Conservation (phyloP, 495 filamentous ascomycete genomes). For the Darksidea phi region DNA sequence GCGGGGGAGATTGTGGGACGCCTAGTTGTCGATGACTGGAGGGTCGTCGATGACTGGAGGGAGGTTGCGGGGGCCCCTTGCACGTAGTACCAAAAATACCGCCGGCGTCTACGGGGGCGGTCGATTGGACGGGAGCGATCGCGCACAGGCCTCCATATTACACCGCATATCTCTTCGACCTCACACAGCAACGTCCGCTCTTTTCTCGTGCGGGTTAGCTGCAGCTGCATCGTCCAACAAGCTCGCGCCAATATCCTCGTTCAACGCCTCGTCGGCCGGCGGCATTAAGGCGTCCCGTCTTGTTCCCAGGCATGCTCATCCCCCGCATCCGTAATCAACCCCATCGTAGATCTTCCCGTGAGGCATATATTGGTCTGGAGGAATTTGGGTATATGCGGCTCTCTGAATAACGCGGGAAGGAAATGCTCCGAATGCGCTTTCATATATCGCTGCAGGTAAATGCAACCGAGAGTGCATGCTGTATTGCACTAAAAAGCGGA, state of each 20-base stretch:
- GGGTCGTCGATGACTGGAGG: background rate
- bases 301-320: background rate
- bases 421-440: constrained; percentile 5
- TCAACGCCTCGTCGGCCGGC: background rate
- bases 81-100: constrained; percentile 18
- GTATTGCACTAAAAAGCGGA: too few species aligned
- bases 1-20: background rate
- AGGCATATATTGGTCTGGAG: constrained; percentile 1
- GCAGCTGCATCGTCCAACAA: constrained; percentile 4
- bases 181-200: too few species aligned
- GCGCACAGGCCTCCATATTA: background rate
- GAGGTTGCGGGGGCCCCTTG: background rate
- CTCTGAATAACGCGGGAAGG: constrained; percentile 20
- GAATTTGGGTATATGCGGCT: background rate
- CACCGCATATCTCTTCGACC: constrained; percentile 15
- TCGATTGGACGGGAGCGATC: constrained; percentile 13
- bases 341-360: background rate
- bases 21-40: constrained; percentile 9
- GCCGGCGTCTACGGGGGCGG: constrained; percentile 13
- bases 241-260: background rate
- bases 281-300: constrained; percentile 12
- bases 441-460: too few species aligned
- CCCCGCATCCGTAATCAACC: constrained; percentile 4
- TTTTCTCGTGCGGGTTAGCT: too few species aligned
- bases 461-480: too few species aligned